A percentile compares a stretch with the other conserved stretches of the same genome.
phyloP scores from a whole-genome alignment of 2,329 filamentous ascomycete genomes.

The Cladorrhinum sp. region DNA sequence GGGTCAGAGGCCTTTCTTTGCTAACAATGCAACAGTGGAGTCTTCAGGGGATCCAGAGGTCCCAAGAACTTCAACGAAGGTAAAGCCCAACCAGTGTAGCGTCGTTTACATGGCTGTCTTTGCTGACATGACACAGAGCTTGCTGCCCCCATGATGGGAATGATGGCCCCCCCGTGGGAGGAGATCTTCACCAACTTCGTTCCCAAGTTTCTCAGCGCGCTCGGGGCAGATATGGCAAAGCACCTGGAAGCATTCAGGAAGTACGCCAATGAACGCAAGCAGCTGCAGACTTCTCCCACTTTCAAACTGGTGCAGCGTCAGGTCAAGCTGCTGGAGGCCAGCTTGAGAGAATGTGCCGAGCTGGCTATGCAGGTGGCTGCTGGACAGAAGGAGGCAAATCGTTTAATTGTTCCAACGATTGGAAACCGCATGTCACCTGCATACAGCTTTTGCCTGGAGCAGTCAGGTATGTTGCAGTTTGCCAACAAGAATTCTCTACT shows the following conservation, averaged over 20 bases:
- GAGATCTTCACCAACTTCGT: constrained; percentile 27
- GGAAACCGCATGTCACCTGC: constrained; percentile 41
- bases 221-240: constrained; percentile 18
- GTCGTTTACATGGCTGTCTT: neutral
- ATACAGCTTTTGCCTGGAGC: constrained; percentile 44
- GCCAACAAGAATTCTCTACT: too few relatives aligned
- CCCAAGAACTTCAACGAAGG: constrained; percentile 19
- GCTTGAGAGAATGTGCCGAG: constrained; percentile 2
- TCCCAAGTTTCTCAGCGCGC: constrained; percentile 23
- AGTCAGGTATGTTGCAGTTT: constrained; percentile 38
- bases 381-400: constrained; percentile 50
- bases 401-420: constrained; percentile 51
- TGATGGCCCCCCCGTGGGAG: constrained; percentile 29
- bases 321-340: constrained; percentile 29
- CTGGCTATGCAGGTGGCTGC: constrained; percentile 35
- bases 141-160: constrained; percentile 11
- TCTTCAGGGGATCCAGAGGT: constrained; percentile 18
- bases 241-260: constrained; percentile 28
- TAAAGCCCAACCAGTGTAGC: constrained; percentile 4
- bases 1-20: constrained; percentile 31
- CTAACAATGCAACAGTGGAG: constrained; percentile 39
- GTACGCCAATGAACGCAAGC: constrained; percentile 23
- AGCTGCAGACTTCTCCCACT: constrained; percentile 22
- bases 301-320: constrained; percentile 33
- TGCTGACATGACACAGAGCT: constrained; percentile 12